phyloP scores from a whole-genome alignment of 352 stramenopile species.

The Pythium scleroteichum region DNA sequence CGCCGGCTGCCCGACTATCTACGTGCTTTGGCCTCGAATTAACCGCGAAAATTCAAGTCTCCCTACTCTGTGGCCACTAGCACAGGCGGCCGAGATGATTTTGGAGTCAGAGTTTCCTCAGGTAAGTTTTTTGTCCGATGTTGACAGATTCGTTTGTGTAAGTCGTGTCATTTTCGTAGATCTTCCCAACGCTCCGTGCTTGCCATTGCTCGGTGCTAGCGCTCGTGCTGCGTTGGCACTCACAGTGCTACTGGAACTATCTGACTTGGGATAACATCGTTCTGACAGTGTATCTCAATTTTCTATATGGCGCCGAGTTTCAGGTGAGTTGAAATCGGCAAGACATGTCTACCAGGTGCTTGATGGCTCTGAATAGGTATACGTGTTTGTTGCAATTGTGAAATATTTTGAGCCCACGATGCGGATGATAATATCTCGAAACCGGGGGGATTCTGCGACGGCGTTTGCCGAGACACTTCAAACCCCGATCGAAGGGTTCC shows the following conservation, averaged over 20 bases:
- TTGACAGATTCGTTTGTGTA: no score
- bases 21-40: constrained; percentile 43
- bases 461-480: constrained; percentile 41
- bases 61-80: constrained; percentile 26
- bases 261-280: constrained; percentile 66
- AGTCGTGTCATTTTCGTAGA: no score
- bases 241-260: constrained; percentile 72
- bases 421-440: constrained; percentile 28
- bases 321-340: constrained; percentile 34
- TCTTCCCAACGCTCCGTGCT: constrained; percentile 42
- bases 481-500: constrained; percentile 48
- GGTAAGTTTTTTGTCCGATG: constrained; percentile 27
- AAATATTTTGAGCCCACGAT: constrained; percentile 52
- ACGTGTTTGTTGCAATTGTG: constrained; percentile 44
- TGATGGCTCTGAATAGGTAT: constrained; percentile 37
- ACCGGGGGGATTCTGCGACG: constrained; percentile 30
- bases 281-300: constrained; percentile 47
- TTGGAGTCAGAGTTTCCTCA: constrained; percentile 50
- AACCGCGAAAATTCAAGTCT: not conserved
- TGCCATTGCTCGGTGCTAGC: constrained; percentile 50
- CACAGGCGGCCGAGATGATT: constrained; percentile 48
- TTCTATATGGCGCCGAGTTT: constrained; percentile 61
- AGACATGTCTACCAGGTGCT: not conserved
- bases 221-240: constrained; percentile 51
- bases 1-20: constrained; percentile 23